Conservation (phyloP, 768 basidiomycete species). For the Paxillus involutus region DNA sequence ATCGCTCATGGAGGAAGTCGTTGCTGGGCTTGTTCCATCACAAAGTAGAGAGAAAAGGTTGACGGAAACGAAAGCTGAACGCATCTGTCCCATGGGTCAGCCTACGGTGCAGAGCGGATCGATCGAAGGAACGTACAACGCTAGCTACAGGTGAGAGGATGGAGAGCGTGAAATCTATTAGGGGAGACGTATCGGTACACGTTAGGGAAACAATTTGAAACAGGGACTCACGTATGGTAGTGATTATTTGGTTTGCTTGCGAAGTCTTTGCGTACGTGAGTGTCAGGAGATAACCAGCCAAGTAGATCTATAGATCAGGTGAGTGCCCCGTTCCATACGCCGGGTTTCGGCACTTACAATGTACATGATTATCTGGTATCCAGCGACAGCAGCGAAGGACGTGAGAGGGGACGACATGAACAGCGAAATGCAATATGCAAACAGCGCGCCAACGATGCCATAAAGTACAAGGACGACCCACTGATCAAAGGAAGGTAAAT, state of each 20-base stretch:
- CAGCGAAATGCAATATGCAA: conserved; percentile 66
- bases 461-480: conserved; percentile 74
- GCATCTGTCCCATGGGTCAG: conserved; percentile 39
- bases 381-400: conserved; percentile 72
- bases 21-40: conserved; percentile 49
- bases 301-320: conserved; percentile 46
- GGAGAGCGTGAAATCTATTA: conserved; percentile 64
- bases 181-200: background rate
- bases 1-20: conserved; percentile 45
- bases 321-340: background rate
- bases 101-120: background rate
- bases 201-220: background rate
- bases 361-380: conserved; percentile 72
- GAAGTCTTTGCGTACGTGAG: conserved; percentile 71
- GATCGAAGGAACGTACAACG: conserved; percentile 44
- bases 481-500: conserved; percentile 33
- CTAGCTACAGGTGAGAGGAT: conserved; percentile 68
- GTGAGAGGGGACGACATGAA: conserved; percentile 64
- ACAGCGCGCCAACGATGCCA: conserved; percentile 65
- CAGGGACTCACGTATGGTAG: conserved; percentile 48
- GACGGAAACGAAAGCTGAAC: conserved; percentile 72
- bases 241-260: conserved; percentile 52
- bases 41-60: conserved; percentile 78
- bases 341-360: conserved; percentile 44
- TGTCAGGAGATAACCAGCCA: conserved; percentile 67